phyloP scores from a whole-genome alignment of 2,329 filamentous ascomycete species.

The Colletotrichum sidae region DNA sequence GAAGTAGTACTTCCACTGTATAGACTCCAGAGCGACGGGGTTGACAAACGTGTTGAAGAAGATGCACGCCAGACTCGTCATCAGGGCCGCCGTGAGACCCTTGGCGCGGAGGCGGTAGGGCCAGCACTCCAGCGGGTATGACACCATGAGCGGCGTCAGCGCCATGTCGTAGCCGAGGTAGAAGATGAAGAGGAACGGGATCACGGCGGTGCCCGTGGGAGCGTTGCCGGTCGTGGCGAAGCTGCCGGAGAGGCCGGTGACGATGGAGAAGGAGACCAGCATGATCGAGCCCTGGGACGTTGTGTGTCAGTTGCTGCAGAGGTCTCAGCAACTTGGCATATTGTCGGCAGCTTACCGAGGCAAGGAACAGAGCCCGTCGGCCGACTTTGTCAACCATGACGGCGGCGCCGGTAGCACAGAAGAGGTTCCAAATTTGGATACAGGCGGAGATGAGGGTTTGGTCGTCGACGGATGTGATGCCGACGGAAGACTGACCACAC shows the following conservation, averaged over 20 bases:
- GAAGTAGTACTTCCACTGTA: conserved; percentile 57
- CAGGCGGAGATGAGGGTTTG: conserved; percentile 50
- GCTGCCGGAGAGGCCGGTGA: conserved; percentile 22
- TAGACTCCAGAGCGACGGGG: conserved; percentile 53
- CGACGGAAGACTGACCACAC: conserved; percentile 45
- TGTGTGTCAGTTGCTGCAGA: background rate
- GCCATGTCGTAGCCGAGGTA: conserved; percentile 52
- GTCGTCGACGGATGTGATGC: conserved; percentile 47
- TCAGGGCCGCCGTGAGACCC: conserved; percentile 8
- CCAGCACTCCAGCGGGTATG: conserved; percentile 45
- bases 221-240: conserved; percentile 39
- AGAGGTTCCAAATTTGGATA: conserved; percentile 32
- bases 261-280: conserved; percentile 26
- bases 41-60: conserved; percentile 60
- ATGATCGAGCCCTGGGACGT: conserved; percentile 18
- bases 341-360: background rate
- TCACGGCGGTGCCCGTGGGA: conserved; percentile 43
- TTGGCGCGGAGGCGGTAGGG: conserved; percentile 39
- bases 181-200: conserved; percentile 53
- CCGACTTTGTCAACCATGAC: conserved; percentile 20
- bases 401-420: conserved; percentile 19
- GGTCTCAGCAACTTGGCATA: no score
- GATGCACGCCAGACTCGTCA: conserved; percentile 38
- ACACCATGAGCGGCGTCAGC: conserved; percentile 48
- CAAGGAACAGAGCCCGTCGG: conserved; percentile 8